Percentiles rank a stretch among this genome's conserved stretches.
Conservation (phyloP, 1,284 basidiomycete species). For the Pascua sp. region DNA sequence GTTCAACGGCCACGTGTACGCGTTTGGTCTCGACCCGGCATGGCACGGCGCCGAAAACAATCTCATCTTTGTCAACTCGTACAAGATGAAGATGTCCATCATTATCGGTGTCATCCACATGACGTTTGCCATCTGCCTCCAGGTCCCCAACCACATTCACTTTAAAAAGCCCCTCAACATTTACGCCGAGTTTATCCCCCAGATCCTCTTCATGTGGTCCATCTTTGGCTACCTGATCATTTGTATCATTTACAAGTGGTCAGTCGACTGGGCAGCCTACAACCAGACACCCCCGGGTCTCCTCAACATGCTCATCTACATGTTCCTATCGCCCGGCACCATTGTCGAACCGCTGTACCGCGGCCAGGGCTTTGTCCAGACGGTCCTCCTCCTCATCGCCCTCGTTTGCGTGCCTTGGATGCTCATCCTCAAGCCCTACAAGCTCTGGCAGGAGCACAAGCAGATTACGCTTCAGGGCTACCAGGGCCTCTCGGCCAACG, state of each 20-base stretch:
- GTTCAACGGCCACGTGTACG: slow-evolving; percentile 69
- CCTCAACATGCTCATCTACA: slow-evolving; percentile 90
- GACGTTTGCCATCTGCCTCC: slow-evolving; percentile 94
- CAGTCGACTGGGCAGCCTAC: slow-evolving; percentile 78
- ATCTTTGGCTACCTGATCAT: slow-evolving; percentile 96
- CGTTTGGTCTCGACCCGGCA: slow-evolving; percentile 89
- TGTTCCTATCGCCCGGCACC: slow-evolving; percentile 84
- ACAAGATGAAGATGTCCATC: slow-evolving; percentile 99
- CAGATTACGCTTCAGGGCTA: slow-evolving; percentile 82
- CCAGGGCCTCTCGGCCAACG: slow-evolving; percentile 56
- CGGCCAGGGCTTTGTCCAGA: slow-evolving; percentile 85
- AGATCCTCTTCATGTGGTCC: slow-evolving; percentile 93
- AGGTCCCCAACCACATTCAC: slow-evolving; percentile 90
- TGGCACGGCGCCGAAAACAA: slow-evolving; percentile 95
- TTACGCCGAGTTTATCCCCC: slow-evolving; percentile 91
- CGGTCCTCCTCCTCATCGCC: slow-evolving; percentile 74
- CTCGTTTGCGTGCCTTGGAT: slow-evolving; percentile 92
- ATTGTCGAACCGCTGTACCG: slow-evolving; percentile 76
- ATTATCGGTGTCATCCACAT: slow-evolving; percentile 97
- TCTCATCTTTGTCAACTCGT: slow-evolving; percentile 94
- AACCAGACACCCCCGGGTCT: slow-evolving; percentile 76
- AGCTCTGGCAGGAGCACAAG: slow-evolving; percentile 86
- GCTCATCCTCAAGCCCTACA: slow-evolving; percentile 88
- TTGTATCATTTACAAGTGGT: slow-evolving; percentile 98
- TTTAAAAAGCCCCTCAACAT: slow-evolving; percentile 84